phyloP scores from a whole-genome alignment of 2,329 filamentous ascomycete genomes.

The Pseudogymnoascus sp. region DNA sequence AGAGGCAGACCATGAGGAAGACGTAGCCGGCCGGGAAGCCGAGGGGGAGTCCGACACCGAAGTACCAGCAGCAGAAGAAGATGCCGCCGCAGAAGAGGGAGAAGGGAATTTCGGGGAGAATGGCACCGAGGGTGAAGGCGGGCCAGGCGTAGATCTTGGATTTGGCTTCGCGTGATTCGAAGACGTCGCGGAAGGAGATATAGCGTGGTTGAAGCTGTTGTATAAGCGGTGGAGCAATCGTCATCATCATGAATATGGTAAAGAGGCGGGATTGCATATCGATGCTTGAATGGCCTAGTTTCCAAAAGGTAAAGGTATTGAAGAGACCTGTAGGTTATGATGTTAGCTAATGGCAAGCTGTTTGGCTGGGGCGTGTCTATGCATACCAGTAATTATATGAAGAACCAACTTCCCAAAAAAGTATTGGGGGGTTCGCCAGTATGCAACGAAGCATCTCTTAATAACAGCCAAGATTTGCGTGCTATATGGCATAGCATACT shows the following conservation, averaged over 20 bases:
- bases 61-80: conserved; percentile 60
- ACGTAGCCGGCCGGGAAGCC: conserved; percentile 54
- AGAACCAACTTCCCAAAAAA: conserved; percentile 54
- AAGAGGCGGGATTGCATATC: conserved; percentile 66
- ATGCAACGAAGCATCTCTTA: conserved; percentile 51
- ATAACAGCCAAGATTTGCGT: conserved; percentile 47
- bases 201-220: conserved; percentile 69
- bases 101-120: conserved; percentile 66
- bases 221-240: conserved; percentile 64
- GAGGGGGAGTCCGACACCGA: conserved; percentile 43
- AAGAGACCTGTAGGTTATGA: conserved; percentile 44
- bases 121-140: conserved; percentile 58
- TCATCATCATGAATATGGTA: conserved; percentile 66
- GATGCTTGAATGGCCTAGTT: conserved; percentile 46
- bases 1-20: conserved; percentile 51
- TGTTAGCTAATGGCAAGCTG: conserved; percentile 27
- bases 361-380: conserved; percentile 44
- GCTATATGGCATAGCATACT: conserved; percentile 54
- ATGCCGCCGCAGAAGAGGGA: conserved; percentile 56
- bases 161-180: conserved; percentile 61
- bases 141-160: conserved; percentile 72
- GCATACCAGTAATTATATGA: conserved; percentile 49
- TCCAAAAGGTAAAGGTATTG: conserved; percentile 63
- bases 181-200: conserved; percentile 57
- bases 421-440: conserved; percentile 59